Percentiles rank a stretch among this genome's conserved stretches.
phyloP scores from a whole-genome alignment of 495 filamentous ascomycete species.

The Corynascus novoguineensis region DNA sequence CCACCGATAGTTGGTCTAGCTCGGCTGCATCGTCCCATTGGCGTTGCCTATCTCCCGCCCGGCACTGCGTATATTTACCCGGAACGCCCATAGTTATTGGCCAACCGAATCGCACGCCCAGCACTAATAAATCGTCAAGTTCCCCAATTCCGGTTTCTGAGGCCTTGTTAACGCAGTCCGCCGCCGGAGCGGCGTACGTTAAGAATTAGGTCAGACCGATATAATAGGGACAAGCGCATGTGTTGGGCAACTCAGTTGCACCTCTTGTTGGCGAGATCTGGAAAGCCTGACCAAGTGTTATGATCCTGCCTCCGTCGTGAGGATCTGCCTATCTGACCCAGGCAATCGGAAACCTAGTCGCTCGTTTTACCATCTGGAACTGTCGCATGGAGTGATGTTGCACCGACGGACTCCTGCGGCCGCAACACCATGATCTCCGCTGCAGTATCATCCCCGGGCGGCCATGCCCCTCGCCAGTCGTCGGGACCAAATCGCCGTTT shows the following conservation, averaged over 20 bases:
- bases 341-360: conserved; percentile 24
- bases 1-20: conserved; percentile 26
- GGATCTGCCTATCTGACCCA: conserved; percentile 28
- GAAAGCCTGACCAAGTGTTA: not conserved
- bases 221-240: conserved; percentile 3
- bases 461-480: not conserved
- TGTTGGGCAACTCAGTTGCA: not conserved
- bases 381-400: conserved; percentile 29
- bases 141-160: not conserved
- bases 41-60: conserved; percentile 20
- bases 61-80: conserved; percentile 33
- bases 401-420: conserved; percentile 20
- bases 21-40: conserved; percentile 25
- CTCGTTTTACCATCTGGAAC: conserved; percentile 18
- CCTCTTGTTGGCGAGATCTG: not conserved
- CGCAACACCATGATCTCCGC: conserved; percentile 24
- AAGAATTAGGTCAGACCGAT: not conserved
- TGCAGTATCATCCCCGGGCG: not conserved
- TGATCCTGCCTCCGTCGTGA: conserved; percentile 3
- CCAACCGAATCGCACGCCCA: conserved; percentile 5
- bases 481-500: conserved; percentile 2
- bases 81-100: conserved; percentile 32
- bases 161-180: not conserved
- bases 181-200: not conserved
- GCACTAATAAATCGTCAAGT: not conserved